These are phyloP conservation scores for Agarophyton chilense DNA, from an alignment of 23 red algal genomes.

Conservation along the genomic window DNA sequence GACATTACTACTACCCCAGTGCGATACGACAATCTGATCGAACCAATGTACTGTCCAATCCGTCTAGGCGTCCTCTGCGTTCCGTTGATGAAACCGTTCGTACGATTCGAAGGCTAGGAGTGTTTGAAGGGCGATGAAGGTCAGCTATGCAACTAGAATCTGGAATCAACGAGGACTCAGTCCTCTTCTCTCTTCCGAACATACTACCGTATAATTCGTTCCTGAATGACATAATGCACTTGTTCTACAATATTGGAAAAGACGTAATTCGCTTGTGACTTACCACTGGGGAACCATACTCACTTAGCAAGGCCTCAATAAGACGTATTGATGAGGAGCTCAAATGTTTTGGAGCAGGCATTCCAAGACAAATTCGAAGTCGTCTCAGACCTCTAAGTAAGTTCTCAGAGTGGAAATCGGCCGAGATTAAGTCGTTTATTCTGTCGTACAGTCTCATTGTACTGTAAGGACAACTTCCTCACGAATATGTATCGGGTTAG, in stretches of 20 bases:
- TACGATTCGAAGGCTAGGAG: too few relatives aligned
- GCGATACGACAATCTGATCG: not conserved
- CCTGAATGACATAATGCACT: slow-evolving; percentile 13
- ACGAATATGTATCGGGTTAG: not conserved
- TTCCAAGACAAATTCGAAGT: not conserved
- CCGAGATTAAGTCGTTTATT: too few relatives aligned
- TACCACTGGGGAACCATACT: not conserved
- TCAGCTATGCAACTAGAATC: too few relatives aligned
- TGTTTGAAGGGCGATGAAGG: not conserved
- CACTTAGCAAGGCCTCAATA: too few relatives aligned
- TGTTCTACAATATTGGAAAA: slow-evolving; percentile 12
- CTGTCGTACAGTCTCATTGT: not conserved
- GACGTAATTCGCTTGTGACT: not conserved
- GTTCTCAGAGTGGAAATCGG: slow-evolving; percentile 19
- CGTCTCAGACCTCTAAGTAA: not conserved
- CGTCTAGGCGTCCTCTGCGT: too few relatives aligned
- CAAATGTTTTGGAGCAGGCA: not conserved
- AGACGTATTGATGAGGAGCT: not conserved
- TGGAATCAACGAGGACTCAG: too few relatives aligned
- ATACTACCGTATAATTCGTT: not conserved
- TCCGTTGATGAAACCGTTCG: not conserved
- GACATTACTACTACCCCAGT: not conserved
- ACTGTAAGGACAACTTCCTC: not conserved
- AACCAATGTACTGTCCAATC: not conserved
- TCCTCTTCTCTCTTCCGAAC: too few relatives aligned